Evolutionary conservation across 176 grass and related monocot genomes (phyloP).

Genomic region (Juncus inflexus): DNA sequence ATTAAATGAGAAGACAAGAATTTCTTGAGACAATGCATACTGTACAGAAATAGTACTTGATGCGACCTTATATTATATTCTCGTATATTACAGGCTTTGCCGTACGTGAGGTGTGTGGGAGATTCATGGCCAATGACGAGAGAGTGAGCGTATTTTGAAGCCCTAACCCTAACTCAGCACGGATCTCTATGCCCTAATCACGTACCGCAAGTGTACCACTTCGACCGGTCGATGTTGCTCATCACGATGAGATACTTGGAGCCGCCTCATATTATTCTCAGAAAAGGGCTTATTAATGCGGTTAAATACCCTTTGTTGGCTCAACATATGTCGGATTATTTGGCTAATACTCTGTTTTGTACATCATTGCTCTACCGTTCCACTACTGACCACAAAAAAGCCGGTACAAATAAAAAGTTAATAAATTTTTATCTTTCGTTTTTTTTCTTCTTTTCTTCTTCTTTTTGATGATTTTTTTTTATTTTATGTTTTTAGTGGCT

Average conservation of each 20-base stretch:
- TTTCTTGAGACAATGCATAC: background rate
- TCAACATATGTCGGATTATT: slow-evolving; percentile 71
- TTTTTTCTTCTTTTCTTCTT: background rate
- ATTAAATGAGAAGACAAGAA: no score
- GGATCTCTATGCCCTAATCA: slow-evolving; percentile 64
- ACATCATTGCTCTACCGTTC: slow-evolving; percentile 66
- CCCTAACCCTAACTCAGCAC: slow-evolving; percentile 49
- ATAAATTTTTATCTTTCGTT: background rate
- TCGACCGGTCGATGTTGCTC: slow-evolving; percentile 73
- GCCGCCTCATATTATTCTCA: slow-evolving; percentile 84
- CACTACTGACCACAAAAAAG: slow-evolving; percentile 68
- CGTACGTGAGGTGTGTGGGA: slow-evolving; percentile 73
- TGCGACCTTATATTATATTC: no score
- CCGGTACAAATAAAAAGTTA: slow-evolving; percentile 40
- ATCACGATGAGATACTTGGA: slow-evolving; percentile 84
- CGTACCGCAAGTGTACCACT: slow-evolving; percentile 90
- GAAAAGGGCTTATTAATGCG: slow-evolving; percentile 89
- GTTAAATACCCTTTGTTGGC: slow-evolving; percentile 76
- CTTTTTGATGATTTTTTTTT: slow-evolving; percentile 4
- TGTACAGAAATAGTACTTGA: no score
- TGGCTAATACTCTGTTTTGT: slow-evolving; percentile 89
- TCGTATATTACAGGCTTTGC: slow-evolving; percentile 49
- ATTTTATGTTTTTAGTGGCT: slow-evolving; percentile 45
- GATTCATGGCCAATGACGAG: slow-evolving; percentile 84
- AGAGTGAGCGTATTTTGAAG: slow-evolving; percentile 91